phyloP scores from a whole-genome alignment of 1,139 yeast genomes.

The Blastobotrys apis region DNA sequence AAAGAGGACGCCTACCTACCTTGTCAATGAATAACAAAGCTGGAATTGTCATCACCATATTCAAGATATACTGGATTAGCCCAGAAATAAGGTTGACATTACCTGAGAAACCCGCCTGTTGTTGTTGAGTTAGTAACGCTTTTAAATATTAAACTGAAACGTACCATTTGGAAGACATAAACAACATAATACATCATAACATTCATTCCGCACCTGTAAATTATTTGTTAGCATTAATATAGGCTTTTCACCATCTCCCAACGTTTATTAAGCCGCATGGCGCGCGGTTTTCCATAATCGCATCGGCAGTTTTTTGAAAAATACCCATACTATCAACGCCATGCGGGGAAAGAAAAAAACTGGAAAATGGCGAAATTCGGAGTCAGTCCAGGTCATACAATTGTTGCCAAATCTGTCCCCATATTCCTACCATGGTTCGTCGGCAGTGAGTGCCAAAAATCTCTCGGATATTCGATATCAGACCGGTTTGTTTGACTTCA shows the following conservation, averaged over 20 bases:
- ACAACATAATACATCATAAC: constrained; percentile 50
- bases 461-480: constrained; percentile 46
- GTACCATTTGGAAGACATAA: constrained; percentile 37
- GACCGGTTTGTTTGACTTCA: constrained; percentile 28
- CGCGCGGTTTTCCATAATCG: too few relatives aligned
- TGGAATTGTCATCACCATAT: constrained; percentile 41
- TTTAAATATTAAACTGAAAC: too few relatives aligned
- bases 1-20: constrained; percentile 50
- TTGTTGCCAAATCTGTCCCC: constrained; percentile 69
- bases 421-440: constrained; percentile 52
- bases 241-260: too few relatives aligned
- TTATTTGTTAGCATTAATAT: too few relatives aligned
- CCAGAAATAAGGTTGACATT: constrained; percentile 44
- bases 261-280: too few relatives aligned
- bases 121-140: too few relatives aligned
- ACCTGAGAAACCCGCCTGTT: constrained; percentile 37
- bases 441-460: constrained; percentile 45
- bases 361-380: too few relatives aligned
- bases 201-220: too few relatives aligned
- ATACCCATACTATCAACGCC: too few relatives aligned
- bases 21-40: constrained; percentile 46
- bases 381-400: too few relatives aligned
- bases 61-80: constrained; percentile 52
- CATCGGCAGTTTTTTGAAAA: too few relatives aligned
- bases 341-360: too few relatives aligned